A percentile compares a stretch with the other conserved stretches of the same genome.
Evolutionary conservation across 1,139 yeast genomes (phyloP).

Genomic region (Eremothecium sinecaudum): DNA sequence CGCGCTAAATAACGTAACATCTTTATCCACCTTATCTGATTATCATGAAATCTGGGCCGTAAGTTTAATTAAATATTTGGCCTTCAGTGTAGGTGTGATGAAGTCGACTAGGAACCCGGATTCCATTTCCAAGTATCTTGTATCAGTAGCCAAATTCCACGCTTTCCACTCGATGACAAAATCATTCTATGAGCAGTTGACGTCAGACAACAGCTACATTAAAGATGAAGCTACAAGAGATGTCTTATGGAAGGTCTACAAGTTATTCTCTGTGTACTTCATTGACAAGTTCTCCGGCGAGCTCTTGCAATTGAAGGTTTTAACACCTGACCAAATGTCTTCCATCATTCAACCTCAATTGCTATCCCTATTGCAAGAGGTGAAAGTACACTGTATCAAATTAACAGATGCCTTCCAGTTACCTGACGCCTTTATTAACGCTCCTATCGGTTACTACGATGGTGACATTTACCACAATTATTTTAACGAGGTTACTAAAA

Average conservation of each 20-base stretch:
- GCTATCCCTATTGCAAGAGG: constrained; percentile 37
- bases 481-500: constrained; percentile 38
- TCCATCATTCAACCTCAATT: constrained; percentile 38
- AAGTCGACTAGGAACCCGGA: constrained; percentile 44
- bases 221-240: constrained; percentile 31
- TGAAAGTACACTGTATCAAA: constrained; percentile 68
- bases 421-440: constrained; percentile 75
- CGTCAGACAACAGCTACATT: constrained; percentile 20
- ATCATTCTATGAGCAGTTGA: constrained; percentile 27
- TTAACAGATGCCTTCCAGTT: constrained; percentile 85
- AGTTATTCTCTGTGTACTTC: constrained; percentile 58
- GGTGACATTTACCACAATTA: constrained; percentile 85
- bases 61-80: constrained; percentile 40
- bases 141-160: constrained; percentile 51
- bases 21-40: constrained; percentile 24
- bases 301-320: constrained; percentile 59
- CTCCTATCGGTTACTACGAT: constrained; percentile 75
- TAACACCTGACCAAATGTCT: constrained; percentile 40
- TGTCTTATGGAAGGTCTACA: constrained; percentile 41
- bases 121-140: constrained; percentile 49
- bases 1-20: constrained; percentile 30
- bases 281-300: constrained; percentile 70
- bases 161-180: constrained; percentile 44
- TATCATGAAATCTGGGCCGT: constrained; percentile 39
- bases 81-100: constrained; percentile 39